A percentile compares a stretch with the other conserved stretches of the same genome.
phyloP scores from a whole-genome alignment of 768 basidiomycete genomes.

The Suillus sp. region DNA sequence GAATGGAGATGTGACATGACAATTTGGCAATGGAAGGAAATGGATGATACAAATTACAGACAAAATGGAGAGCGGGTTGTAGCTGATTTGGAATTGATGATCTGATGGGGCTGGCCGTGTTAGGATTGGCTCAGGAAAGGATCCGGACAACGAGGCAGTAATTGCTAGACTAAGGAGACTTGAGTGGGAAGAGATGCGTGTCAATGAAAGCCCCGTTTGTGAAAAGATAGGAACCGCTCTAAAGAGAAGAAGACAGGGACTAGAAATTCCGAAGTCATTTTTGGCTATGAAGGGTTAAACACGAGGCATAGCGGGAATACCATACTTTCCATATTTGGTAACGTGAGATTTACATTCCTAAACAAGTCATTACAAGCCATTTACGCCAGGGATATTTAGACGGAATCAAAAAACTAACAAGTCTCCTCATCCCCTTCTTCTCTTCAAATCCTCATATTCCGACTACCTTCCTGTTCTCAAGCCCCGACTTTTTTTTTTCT shows the following conservation, averaged over 20 bases:
- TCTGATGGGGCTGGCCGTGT: slow-evolving; percentile 15
- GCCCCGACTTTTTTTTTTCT: slow-evolving; percentile 43
- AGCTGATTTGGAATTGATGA: slow-evolving; percentile 7
- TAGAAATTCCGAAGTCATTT: slow-evolving; percentile 30
- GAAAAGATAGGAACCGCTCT: slow-evolving; percentile 16
- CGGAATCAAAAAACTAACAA: slow-evolving; percentile 28
- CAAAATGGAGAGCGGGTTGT: slow-evolving; percentile 11
- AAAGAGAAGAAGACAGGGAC: slow-evolving; percentile 31
- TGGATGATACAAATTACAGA: slow-evolving; percentile 10
- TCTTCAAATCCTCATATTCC: slow-evolving; percentile 27
- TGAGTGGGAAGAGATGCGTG: slow-evolving; percentile 26
- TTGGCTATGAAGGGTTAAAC: slow-evolving; percentile 19
- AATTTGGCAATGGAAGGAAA: slow-evolving; percentile 10
- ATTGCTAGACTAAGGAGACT: slow-evolving; percentile 8
- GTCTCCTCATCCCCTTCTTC: slow-evolving; percentile 24
- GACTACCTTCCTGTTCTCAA: slow-evolving; percentile 39
- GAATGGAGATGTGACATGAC: slow-evolving; percentile 13
- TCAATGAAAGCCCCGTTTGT: slow-evolving; percentile 30
- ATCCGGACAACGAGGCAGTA: slow-evolving; percentile 14
- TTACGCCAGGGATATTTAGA: slow-evolving; percentile 34
- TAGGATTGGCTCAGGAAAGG: slow-evolving; percentile 18
- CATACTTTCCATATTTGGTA: slow-evolving; percentile 19
- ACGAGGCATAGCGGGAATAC: slow-evolving; percentile 34
- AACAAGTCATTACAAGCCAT: slow-evolving; percentile 15
- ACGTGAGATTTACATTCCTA: slow-evolving; percentile 13